These are phyloP conservation scores for Ascosphaera apis DNA, from an alignment of 2,329 filamentous ascomycete genomes.

Conservation along the genomic window DNA sequence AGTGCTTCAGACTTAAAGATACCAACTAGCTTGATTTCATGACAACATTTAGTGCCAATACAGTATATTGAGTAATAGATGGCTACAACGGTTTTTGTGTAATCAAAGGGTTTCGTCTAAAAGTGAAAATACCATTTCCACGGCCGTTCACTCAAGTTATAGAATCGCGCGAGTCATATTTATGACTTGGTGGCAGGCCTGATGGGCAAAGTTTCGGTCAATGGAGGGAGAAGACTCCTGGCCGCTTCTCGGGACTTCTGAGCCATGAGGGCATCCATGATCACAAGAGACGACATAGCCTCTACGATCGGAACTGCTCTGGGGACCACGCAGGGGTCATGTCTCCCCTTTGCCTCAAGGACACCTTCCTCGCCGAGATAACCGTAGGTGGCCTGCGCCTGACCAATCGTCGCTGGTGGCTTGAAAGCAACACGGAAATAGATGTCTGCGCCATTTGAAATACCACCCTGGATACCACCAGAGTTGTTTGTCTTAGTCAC, in stretches of 20 bases:
- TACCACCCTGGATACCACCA: slow-evolving; percentile 85
- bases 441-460: slow-evolving; percentile 77
- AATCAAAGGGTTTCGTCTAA: too few relatives aligned
- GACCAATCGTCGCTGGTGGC: slow-evolving; percentile 76
- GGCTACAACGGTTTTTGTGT: too few relatives aligned
- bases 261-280: slow-evolving; percentile 70
- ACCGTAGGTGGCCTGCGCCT: slow-evolving; percentile 60
- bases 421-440: slow-evolving; percentile 95
- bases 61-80: too few relatives aligned
- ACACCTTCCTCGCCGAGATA: slow-evolving; percentile 58
- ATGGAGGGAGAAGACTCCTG: slow-evolving; percentile 23
- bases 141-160: too few relatives aligned
- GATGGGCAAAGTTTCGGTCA: slow-evolving; percentile 15
- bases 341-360: slow-evolving; percentile 75
- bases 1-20: too few relatives aligned
- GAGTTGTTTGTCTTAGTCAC: slow-evolving; percentile 87
- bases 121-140: too few relatives aligned
- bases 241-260: slow-evolving; percentile 42
- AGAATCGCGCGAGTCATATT: too few relatives aligned
- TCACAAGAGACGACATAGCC: slow-evolving; percentile 67
- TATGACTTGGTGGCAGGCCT: slow-evolving; percentile 9
- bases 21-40: too few relatives aligned
- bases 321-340: slow-evolving; percentile 83
- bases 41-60: too few relatives aligned
- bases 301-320: slow-evolving; percentile 52